phyloP scores from a whole-genome alignment of 192 early-diverging fungal genomes.

The Coemansia umbellata region DNA sequence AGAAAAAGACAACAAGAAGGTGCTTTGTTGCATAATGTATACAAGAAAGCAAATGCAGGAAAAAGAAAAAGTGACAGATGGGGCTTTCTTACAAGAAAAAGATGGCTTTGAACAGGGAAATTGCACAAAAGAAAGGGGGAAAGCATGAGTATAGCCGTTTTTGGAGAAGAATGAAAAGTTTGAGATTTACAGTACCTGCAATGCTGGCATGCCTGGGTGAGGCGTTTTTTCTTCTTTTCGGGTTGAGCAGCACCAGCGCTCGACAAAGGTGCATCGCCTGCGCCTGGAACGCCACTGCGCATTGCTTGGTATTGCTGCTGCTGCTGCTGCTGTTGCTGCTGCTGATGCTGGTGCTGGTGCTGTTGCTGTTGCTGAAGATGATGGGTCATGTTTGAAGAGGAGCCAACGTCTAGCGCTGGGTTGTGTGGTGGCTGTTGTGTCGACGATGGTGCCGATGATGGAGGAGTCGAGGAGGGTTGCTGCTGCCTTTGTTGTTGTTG shows the following conservation, averaged over 20 bases:
- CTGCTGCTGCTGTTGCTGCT: conserved; percentile 1
- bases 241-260: conserved; percentile 7
- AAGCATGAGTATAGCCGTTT: background rate
- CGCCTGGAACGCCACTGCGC: background rate
- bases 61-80: background rate
- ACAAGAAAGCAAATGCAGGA: background rate
- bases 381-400: background rate
- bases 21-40: conserved; percentile 4
- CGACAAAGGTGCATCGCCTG: background rate
- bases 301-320: background rate
- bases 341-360: conserved; percentile 4
- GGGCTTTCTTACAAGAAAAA: too few relatives aligned
- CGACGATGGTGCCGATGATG: conserved; percentile 1
- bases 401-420: background rate
- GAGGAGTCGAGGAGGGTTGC: background rate
- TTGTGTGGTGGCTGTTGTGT: background rate
- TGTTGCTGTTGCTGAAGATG: conserved; percentile 4
- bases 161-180: background rate
- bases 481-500: background rate
- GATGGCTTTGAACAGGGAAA: background rate
- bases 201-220: conserved; percentile 50
- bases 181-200: conserved; percentile 38
- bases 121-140: background rate
- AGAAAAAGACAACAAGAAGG: background rate
- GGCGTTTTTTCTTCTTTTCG: conserved; percentile 49